Percentiles rank a stretch among this genome's conserved stretches.
Conservation (phyloP, 208 protist species). For the Trypanosoma lewisi region DNA sequence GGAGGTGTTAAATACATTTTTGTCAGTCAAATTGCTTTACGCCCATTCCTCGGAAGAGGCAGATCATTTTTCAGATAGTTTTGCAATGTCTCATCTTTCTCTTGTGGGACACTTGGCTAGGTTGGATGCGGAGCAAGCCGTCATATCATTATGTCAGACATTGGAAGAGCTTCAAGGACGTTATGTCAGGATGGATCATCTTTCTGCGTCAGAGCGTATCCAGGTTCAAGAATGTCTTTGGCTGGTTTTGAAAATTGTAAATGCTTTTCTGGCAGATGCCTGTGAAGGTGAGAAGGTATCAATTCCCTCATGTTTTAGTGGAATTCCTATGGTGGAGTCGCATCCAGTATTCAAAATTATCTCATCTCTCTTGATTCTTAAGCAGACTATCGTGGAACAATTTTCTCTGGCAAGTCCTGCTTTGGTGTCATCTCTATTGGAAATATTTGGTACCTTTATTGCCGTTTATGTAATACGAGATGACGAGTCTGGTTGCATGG, state of each 20-base stretch:
- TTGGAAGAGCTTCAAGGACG: conserved; percentile 10
- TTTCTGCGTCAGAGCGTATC: neutral
- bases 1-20: conserved; percentile 23
- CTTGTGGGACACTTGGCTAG: conserved; percentile 66
- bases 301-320: conserved; percentile 68
- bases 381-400: conserved; percentile 6
- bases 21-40: conserved; percentile 16
- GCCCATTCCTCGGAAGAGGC: conserved; percentile 33
- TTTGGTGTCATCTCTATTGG: conserved; percentile 55
- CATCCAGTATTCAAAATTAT: conserved; percentile 31
- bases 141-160: conserved; percentile 10
- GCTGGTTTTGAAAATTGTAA: conserved; percentile 54
- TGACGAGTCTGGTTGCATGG: conserved; percentile 2
- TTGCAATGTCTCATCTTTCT: conserved; percentile 64
- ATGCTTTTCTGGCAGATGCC: conserved; percentile 64
- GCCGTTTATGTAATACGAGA: conserved; percentile 50
- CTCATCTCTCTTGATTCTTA: conserved; percentile 10
- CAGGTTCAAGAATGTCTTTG: conserved; percentile 57
- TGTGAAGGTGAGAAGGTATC: conserved; percentile 68
- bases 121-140: conserved; percentile 20
- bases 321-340: conserved; percentile 15
- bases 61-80: conserved; percentile 56
- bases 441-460: conserved; percentile 52
- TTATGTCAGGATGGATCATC: neutral
- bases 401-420: conserved; percentile 42